These are phyloP conservation scores for Veloporphyrellus conicus DNA, from an alignment of 1,284 basidiomycete species.

Conservation along the genomic window DNA sequence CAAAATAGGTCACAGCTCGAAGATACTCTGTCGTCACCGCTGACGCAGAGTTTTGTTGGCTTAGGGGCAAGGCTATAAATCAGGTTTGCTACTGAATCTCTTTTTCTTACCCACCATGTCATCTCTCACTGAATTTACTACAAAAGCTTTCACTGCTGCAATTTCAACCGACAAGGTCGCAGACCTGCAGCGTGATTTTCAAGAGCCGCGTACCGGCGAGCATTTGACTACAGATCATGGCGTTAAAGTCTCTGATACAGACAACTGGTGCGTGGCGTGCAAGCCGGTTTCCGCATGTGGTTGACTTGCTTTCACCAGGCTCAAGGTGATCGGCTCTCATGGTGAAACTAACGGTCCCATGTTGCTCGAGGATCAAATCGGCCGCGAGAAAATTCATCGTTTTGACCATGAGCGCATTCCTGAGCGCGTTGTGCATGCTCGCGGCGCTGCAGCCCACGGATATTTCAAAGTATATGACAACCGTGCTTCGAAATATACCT, in stretches of 20 bases:
- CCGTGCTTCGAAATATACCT: constrained; percentile 60
- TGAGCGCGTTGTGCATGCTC: constrained; percentile 73
- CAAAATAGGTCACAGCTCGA: background rate
- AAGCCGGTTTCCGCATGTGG: constrained; percentile 4
- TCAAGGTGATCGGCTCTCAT: constrained; percentile 43
- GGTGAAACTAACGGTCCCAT: constrained; percentile 47
- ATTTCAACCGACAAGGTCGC: constrained; percentile 20
- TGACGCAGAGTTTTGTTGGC: constrained; percentile 22
- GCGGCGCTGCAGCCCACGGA: constrained; percentile 78
- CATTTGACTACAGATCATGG: constrained; percentile 62
- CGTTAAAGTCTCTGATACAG: constrained; percentile 55
- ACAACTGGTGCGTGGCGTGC: constrained; percentile 52
- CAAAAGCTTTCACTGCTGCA: constrained; percentile 7
- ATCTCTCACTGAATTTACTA: constrained; percentile 13
- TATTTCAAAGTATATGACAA: constrained; percentile 71
- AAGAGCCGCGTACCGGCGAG: constrained; percentile 36
- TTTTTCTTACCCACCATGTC: constrained; percentile 20
- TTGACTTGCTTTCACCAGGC: constrained; percentile 37
- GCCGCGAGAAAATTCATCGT: constrained; percentile 67
- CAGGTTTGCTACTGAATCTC: no score
- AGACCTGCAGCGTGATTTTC: constrained; percentile 45
- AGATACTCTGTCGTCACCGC: constrained; percentile 16
- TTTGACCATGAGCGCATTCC: constrained; percentile 86
- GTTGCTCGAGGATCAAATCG: constrained; percentile 65
- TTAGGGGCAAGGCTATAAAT: constrained; percentile 12